Evolutionary conservation across 1,139 yeast genomes (phyloP).

Genomic region (Petasospora rhodanensis): DNA sequence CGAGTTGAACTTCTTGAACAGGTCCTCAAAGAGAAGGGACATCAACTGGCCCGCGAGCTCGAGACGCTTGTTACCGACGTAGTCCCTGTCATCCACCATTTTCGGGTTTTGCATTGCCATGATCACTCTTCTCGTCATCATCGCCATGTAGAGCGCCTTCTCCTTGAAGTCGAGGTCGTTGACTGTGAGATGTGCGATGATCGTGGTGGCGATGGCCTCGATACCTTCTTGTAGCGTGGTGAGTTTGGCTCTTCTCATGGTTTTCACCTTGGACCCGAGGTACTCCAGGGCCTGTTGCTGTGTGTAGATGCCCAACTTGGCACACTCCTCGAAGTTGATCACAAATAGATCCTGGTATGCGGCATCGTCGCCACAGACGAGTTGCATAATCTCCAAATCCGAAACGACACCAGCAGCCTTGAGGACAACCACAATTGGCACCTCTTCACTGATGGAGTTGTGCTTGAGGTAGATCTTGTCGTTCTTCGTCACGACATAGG

Average conservation of each 20-base stretch:
- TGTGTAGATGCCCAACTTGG: conserved; percentile 78
- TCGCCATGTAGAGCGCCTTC: conserved; percentile 89
- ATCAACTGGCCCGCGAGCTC: conserved; percentile 97
- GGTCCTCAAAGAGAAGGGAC: conserved; percentile 92
- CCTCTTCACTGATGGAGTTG: conserved; percentile 90
- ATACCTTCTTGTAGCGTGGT: conserved; percentile 88
- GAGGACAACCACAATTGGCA: conserved; percentile 87
- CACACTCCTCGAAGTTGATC: conserved; percentile 90
- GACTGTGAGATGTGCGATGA: conserved; percentile 91
- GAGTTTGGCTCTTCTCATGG: conserved; percentile 85
- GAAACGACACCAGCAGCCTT: conserved; percentile 96
- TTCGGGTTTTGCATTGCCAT: conserved; percentile 95
- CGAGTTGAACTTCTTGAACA: conserved; percentile 89
- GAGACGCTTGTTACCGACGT: conserved; percentile 95
- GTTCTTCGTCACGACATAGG: conserved; percentile 90
- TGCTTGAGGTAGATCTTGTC: conserved; percentile 88
- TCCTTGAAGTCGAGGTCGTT: conserved; percentile 84
- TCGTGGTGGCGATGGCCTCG: conserved; percentile 94
- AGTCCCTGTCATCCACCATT: conserved; percentile 97
- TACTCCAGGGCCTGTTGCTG: conserved; percentile 93
- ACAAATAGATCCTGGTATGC: conserved; percentile 89
- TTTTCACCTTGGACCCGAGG: conserved; percentile 86
- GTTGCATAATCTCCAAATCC: conserved; percentile 88
- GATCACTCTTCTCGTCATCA: conserved; percentile 93
- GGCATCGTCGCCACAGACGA: conserved; percentile 88